Evolutionary conservation across 495 filamentous ascomycete genomes (phyloP), one percentile per base, ranked within the genome.

Genomic region (Trichoderma orchidacearum): DNA sequence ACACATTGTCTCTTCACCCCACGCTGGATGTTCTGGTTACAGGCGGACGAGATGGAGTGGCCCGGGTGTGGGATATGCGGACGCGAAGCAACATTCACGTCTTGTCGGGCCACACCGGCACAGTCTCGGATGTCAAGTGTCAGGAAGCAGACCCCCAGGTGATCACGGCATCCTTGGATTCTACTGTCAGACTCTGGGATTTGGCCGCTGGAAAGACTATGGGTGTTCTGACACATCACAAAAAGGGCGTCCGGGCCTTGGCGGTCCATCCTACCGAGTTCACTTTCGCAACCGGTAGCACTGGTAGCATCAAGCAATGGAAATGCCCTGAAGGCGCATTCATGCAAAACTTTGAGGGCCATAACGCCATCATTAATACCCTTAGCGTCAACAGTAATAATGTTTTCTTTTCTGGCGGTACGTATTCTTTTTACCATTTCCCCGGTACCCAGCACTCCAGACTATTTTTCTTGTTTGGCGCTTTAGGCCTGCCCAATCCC

Each of bases 261-360:
- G 80, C 87, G 17, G 80, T 84, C 2, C 94, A 97, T 68, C 94
- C 94, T 0, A 84, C 79, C 53, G 94, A 99, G 68, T 99, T 95
- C 70, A 99, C 94, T 0, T 99, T 99, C 62, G 94, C 91, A 30
- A 89, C 81, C 59, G 92, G 86, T 58, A 93, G 87, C 64, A 90
- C 91, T 0, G 85, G 85, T 25, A 89, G 85, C 68, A 99, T 99
- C 73, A 99, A 99, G 76, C 94, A 97, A 69, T 99, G 93, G 92
- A 97, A 97, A 69, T 97, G 90, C 63, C 94, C 94, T 17, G 92
- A 96, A 70, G 94, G 92, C 34, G 90, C 87, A 30, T 96, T 99
- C 68, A 99, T 99, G 94, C 90, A 96, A 72, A 97, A 97, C 70
- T 99, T 96, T 65, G 91, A 96, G 38, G 91, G 91, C 35, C 91